phyloP scores from a whole-genome alignment of 768 basidiomycete genomes.

The Megacollybia marginata region DNA sequence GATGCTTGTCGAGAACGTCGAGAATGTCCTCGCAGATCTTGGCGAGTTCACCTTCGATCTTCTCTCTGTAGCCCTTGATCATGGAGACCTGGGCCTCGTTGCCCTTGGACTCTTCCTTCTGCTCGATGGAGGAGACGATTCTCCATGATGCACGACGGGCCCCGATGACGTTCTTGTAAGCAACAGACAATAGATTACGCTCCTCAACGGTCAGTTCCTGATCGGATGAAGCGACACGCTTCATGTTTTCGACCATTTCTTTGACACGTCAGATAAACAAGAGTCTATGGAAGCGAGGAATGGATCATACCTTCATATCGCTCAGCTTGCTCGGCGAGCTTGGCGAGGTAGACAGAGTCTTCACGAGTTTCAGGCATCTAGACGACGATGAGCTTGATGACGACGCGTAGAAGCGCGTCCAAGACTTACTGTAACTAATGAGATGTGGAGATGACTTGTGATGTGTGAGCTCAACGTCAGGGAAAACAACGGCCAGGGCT shows the following conservation, averaged over 20 bases:
- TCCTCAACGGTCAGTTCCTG: conserved; percentile 98
- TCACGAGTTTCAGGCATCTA: conserved; percentile 85
- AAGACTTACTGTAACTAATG: conserved; percentile 6
- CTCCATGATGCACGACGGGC: conserved; percentile 97
- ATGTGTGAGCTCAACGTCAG: neutral
- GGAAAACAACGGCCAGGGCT: neutral
- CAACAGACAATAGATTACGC: conserved; percentile 94
- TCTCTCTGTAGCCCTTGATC: conserved; percentile 98
- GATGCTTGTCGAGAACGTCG: conserved; percentile 94
- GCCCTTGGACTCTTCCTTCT: conserved; percentile 98
- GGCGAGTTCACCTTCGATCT: conserved; percentile 94
- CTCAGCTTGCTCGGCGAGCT: conserved; percentile 99
- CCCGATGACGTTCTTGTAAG: conserved; percentile 99
- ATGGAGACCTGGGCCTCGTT: conserved; percentile 93
- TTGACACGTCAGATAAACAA: conserved; percentile 11
- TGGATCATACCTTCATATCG: conserved; percentile 81
- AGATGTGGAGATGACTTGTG: neutral
- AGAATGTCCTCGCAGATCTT: conserved; percentile 99
- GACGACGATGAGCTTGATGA: neutral
- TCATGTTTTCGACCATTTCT: conserved; percentile 99
- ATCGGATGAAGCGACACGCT: conserved; percentile 94
- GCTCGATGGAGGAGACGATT: conserved; percentile 97
- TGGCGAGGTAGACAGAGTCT: conserved; percentile 99
- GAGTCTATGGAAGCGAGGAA: conserved; percentile 3
- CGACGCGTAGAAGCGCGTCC: conserved; percentile 7